Evolutionary conservation across 257 asterid species (phyloP), one percentile per base, ranked within the genome.

Genomic region (Voacanga thouarsii): DNA sequence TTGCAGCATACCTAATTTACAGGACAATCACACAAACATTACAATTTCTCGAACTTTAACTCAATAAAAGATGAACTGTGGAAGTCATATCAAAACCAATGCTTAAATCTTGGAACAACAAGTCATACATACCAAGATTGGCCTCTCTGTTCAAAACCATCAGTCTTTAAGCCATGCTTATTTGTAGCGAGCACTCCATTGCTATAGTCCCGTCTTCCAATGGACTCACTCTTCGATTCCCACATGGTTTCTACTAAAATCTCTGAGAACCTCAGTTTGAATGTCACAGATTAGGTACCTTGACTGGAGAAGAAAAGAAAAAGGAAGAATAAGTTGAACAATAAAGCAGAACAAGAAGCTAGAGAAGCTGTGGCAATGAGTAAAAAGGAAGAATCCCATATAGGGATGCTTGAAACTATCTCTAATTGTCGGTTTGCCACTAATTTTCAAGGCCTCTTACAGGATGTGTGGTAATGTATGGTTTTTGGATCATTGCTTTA

Each of bases 61-160:
- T 49, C 66, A 45, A 10, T 47, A 47, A 47, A 47, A 76, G 79
- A 33, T 43, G 16, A 19, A 70, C 15, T 30, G 55, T 56, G 7
- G 12, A 28, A 1, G 16, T n/a, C 18, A 44, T 37, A 64, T 76
- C 41, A 18, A 26, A 33, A 47, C 23, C 30, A 63, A 47, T 64
- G 72, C 45, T 47, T 70, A 74, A 80, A 33, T 33, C 47, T 14
- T 30, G 45, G 6, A 39, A 67, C 2, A 67, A 51, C 12, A 59
- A 71, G 23, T 37, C 6, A 53, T 6, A 69, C 89, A 60, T 84
- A 94, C 98, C 99, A 94, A 66, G 98, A 94, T 9, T 86, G 92
- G 75, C 99, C 99, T 87, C 89, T 85, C 82, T 85, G 97, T 85
- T 92, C 99, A 77, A 94, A 94, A 14, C 96, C 92, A 79, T 92